A percentile compares a stretch with the other conserved stretches of the same genome.
Conservation (phyloP, 306 rosid species). For the Delonix regia region DNA sequence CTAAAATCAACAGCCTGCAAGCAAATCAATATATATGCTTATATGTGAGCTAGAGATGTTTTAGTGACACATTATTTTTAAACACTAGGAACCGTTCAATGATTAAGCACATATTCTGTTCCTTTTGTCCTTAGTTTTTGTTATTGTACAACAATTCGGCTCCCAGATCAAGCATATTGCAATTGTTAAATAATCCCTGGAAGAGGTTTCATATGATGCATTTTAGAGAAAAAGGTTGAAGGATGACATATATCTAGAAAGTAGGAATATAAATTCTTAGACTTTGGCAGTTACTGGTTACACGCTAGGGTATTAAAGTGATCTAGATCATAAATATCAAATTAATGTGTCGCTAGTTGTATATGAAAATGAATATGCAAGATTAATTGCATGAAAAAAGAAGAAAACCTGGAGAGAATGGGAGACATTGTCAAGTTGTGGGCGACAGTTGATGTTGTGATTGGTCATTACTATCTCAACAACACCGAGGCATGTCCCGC, state of each 20-base stretch:
- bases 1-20: slow-evolving; percentile 55
- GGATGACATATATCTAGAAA: neutral
- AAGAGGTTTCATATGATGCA: neutral
- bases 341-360: neutral
- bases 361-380: neutral
- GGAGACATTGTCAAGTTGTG: slow-evolving; percentile 37
- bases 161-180: neutral
- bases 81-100: neutral
- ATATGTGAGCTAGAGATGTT: neutral
- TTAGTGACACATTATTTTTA: neutral
- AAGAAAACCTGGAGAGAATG: slow-evolving; percentile 51
- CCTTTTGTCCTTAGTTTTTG: neutral
- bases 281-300: neutral
- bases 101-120: neutral
- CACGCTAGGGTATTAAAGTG: neutral
- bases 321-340: too few relatives aligned
- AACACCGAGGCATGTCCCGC: slow-evolving; percentile 55
- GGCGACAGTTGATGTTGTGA: slow-evolving; percentile 33
- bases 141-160: neutral
- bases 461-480: slow-evolving; percentile 45
- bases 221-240: neutral
- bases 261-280: neutral
- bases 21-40: slow-evolving; percentile 21
- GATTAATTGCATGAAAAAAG: neutral
- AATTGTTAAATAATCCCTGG: neutral